Conservation (phyloP, 352 stramenopile genomes). For the Globisporangium camurandrum region DNA sequence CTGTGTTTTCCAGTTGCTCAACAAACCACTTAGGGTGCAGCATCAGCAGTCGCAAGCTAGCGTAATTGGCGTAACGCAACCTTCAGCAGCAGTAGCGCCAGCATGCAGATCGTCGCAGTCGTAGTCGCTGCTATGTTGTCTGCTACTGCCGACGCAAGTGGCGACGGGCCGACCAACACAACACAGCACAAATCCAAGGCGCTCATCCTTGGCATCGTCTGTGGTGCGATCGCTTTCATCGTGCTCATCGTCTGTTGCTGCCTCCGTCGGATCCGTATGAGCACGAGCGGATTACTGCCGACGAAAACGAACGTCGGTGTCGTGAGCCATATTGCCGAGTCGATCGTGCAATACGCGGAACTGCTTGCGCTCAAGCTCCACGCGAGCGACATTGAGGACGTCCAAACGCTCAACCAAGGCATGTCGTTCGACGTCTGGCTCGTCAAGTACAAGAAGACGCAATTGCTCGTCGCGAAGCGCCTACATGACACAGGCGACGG, state of each 20-base stretch:
- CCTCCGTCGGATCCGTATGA: not conserved
- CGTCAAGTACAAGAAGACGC: slow-evolving; percentile 5
- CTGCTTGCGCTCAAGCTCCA: slow-evolving; percentile 24
- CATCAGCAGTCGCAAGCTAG: no score
- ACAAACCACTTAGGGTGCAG: no score
- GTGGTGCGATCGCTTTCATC: not conserved
- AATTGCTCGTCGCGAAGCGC: not conserved
- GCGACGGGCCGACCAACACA: no score
- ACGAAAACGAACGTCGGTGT: not conserved
- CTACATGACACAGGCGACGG: not conserved
- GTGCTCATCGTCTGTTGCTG: not conserved
- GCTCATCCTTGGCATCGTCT: not conserved
- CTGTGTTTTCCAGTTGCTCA: no score
- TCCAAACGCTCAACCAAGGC: slow-evolving; percentile 1
- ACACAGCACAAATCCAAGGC: no score
- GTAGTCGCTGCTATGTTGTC: no score
- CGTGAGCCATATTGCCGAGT: not conserved
- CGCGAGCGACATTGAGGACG: slow-evolving; percentile 6
- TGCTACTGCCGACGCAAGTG: no score
- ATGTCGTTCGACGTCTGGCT: slow-evolving; percentile 8
- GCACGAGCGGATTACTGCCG: not conserved
- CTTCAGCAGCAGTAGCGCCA: no score
- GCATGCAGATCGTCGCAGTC: no score
- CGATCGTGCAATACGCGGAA: not conserved
- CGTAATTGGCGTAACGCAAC: no score